Conservation (phyloP, 176 grass and related monocot species). For the Ananas comosus region DNA sequence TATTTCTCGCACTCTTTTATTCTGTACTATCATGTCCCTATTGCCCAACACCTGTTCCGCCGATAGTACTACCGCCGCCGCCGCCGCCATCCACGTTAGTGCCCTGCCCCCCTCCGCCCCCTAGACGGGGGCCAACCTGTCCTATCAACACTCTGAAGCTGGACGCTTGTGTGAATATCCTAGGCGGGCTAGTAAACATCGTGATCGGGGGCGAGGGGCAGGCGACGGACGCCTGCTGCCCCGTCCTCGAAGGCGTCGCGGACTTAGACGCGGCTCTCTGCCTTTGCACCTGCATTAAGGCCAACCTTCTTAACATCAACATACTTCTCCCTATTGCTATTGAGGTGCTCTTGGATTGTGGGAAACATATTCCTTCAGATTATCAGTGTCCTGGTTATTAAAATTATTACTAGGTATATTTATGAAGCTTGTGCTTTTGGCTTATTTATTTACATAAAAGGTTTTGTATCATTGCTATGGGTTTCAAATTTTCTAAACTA, state of each 20-base stretch:
- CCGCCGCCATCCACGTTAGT: neutral
- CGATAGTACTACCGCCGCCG: neutral
- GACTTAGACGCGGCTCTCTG: constrained; percentile 13
- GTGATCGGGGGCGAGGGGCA: neutral
- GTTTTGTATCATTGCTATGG: too few relatives aligned
- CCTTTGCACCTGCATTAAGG: constrained; percentile 14
- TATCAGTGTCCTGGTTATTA: constrained; percentile 10
- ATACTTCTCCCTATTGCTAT: constrained; percentile 5
- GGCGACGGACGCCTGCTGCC: neutral
- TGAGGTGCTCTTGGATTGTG: constrained; percentile 5
- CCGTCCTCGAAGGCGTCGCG: constrained; percentile 3
- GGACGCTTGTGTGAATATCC: constrained; percentile 6
- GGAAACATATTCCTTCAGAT: constrained; percentile 1
- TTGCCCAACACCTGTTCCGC: neutral
- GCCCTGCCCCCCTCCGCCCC: neutral
- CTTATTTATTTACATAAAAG: too few relatives aligned
- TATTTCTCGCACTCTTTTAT: too few relatives aligned
- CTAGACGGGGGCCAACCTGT: neutral
- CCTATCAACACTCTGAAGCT: constrained; percentile 14
- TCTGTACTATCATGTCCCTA: neutral
- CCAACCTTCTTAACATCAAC: constrained; percentile 2
- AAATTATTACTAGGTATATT: neutral
- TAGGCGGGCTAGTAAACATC: constrained; percentile 6
- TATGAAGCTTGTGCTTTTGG: too few relatives aligned
- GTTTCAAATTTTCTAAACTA: too few relatives aligned